Base-by-base conservation (phyloP, 352 stramenopile genomes). In the Pythium brachiatum region DNA sequence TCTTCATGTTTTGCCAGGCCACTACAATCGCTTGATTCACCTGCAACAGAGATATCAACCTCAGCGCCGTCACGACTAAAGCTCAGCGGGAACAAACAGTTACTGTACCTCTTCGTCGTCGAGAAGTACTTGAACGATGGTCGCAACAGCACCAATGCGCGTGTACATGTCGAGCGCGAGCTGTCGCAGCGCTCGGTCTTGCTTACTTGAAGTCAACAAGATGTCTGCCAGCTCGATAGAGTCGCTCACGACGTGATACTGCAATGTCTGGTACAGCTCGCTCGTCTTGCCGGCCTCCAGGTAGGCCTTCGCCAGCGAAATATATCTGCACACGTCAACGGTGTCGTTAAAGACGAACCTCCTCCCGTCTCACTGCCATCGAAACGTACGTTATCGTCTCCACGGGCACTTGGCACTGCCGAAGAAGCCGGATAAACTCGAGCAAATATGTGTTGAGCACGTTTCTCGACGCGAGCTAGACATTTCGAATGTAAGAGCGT, bases 151-250 rank as follows among this genome's bases (percentile, higher is more conserved):
- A 7, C 76, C 73, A 4, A 91, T 55, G 0, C 80, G 78, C 39
- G 74, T 86, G 52, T 87, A 83, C 82, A 91, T 91, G 34, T 89
- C 78, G 57, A 89, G 32, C 0, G 76, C 80, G 12, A 86, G 57
- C 70, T 91, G 82, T 52, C 83, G 70, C 20, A 91, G 52, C 0
- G 58, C 69, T 44, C 56, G 54, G 29, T 75, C 62, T 1, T 34
- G 57, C 23, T 62, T 43, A 0, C 70, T 64, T 34, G 72, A 58
- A 13, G 65, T 56, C 16, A 89, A 53, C 38, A 93, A 70, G 11
- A 88, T 52, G 4, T 84, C 69, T 13, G 81, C 83, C 39, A 93
- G 70, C 38, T 78, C 77, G 12, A 69, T 53, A 18, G 78, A 93
- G 54, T 91, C 83, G 31, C 62, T 60, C n/a, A 88, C 15, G 2